phyloP scores from a whole-genome alignment of 2,329 filamentous ascomycete genomes.

The Monilinia fructicola region DNA sequence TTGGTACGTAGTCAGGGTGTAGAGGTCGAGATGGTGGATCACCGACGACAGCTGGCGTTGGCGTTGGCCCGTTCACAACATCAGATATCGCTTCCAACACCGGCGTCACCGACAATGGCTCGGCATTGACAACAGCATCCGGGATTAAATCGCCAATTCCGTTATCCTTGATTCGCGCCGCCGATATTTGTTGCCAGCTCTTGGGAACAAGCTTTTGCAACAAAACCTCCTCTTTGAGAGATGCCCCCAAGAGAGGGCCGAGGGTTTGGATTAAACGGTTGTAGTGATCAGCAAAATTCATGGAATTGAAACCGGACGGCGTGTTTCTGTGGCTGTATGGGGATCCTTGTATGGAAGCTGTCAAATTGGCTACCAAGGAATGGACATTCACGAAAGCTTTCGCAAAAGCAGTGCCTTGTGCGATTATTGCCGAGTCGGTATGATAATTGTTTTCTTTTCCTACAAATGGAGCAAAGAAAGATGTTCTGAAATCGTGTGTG shows the following conservation, averaged over 20 bases:
- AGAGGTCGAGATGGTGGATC: neutral
- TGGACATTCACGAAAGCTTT: conserved; percentile 78
- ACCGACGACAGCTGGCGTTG: neutral
- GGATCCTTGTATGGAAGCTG: conserved; percentile 68
- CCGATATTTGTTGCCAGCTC: conserved; percentile 50
- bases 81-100: no score
- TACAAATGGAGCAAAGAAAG: conserved; percentile 73
- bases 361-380: conserved; percentile 72
- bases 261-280: conserved; percentile 70
- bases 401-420: conserved; percentile 70
- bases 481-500: conserved; percentile 47
- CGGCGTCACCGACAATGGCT: conserved; percentile 24
- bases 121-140: conserved; percentile 25
- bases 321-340: conserved; percentile 55
- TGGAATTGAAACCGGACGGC: conserved; percentile 64
- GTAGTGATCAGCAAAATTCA: conserved; percentile 87
- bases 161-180: conserved; percentile 31
- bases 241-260: conserved; percentile 73
- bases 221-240: conserved; percentile 80
- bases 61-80: neutral
- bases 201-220: conserved; percentile 72
- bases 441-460: conserved; percentile 43
- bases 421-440: conserved; percentile 46
- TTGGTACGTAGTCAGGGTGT: neutral
- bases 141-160: conserved; percentile 23